Base-by-base conservation (phyloP, 345 rosid genomes). In the Linum tenue region DNA sequence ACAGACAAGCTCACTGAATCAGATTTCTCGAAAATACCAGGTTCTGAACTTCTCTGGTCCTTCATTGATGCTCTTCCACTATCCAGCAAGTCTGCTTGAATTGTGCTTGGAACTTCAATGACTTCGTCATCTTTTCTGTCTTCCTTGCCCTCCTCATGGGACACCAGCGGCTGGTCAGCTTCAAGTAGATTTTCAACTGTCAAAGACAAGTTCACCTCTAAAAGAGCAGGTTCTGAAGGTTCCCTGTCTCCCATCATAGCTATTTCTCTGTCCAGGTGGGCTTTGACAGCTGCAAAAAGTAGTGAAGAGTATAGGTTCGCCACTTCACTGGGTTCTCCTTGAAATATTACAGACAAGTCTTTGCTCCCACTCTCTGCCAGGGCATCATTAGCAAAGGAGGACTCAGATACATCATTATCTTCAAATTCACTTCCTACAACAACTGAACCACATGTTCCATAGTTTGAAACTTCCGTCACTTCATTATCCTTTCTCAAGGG, bases 281-380 rank as follows among this genome's bases (percentile, higher is more conserved):
- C 43, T 66, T 63, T 59, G 65, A 50, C 11, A 59, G 68, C 59
- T 35, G 35, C 2, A 70, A 40, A 11, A 8, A 69, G 64, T 51
- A 50, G 65, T 51, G 59, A 71, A 71, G 78, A 75, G 62, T 56
- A 65, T 38, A 65, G 60, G 41, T 14, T 66, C 7, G 63, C 70
- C 0, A 11, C 15, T 31, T 11, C 74, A 51, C 70, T 59, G 61
- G 71, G 56, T 17, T 65, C 39, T 61, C 40, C 55, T 75, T 66
- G 64, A 3, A 67, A 38, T 68, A 40, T 59, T 22, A 64, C 56
- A 14, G 67, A 65, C 39, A 50, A n/a, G 42, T 59, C 73, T 14
- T 7, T 5, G 36, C 48, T 67, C 37, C 67, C 81, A 44, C 48
- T 64, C 61, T 68, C 75, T 3, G 69, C 55, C 14, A 58, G 22